phyloP scores from a whole-genome alignment of 257 asterid species.

The Ilex asprella region DNA sequence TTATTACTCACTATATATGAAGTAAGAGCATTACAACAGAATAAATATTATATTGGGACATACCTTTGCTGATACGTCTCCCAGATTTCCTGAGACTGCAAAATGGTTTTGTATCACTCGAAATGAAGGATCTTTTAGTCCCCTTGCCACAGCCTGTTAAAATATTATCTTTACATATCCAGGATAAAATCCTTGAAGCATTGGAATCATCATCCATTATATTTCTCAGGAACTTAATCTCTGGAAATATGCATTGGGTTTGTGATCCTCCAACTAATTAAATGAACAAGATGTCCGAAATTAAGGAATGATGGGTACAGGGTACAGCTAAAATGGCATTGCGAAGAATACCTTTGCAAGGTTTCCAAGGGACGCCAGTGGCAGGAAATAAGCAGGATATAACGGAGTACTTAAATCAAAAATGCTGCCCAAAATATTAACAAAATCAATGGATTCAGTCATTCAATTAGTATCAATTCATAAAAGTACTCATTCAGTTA shows the following conservation, averaged over 20 bases:
- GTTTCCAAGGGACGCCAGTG: slow-evolving; percentile 91
- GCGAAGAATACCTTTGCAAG: slow-evolving; percentile 61
- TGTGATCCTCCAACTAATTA: not conserved
- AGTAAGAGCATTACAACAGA: not conserved
- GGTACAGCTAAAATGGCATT: not conserved
- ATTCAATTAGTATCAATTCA: not conserved
- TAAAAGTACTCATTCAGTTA: not conserved
- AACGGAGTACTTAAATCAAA: slow-evolving; percentile 84
- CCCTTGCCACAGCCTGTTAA: slow-evolving; percentile 93
- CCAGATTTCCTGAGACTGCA: slow-evolving; percentile 79
- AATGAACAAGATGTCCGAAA: not conserved
- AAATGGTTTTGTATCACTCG: slow-evolving; percentile 96
- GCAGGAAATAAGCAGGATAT: slow-evolving; percentile 85
- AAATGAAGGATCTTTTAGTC: slow-evolving; percentile 91
- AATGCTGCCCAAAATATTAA: slow-evolving; percentile 51
- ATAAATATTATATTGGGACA: not conserved
- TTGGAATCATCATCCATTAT: not conserved
- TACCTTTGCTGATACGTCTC: slow-evolving; percentile 95
- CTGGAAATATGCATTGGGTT: not conserved
- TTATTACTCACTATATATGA: not conserved
- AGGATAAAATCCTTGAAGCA: not conserved
- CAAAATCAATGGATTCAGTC: not conserved
- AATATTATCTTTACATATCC: slow-evolving; percentile 9
- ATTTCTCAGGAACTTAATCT: not conserved
- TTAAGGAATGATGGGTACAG: not conserved